These are phyloP conservation scores for Lichenothelia convexa DNA, from an alignment of 495 filamentous ascomycete genomes.

Conservation along the genomic window DNA sequence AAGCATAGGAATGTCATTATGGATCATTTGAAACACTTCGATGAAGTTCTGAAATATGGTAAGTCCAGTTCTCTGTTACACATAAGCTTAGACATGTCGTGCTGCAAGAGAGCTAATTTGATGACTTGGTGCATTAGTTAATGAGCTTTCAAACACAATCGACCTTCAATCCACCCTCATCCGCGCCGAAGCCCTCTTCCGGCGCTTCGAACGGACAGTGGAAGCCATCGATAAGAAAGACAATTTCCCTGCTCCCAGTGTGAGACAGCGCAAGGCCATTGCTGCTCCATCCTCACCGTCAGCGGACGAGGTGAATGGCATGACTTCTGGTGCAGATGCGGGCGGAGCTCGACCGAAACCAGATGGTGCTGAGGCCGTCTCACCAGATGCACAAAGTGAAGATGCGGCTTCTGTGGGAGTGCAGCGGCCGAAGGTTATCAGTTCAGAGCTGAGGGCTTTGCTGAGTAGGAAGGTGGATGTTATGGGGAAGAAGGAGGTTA, in stretches of 20 bases:
- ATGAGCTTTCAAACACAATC: slow-evolving; percentile 85
- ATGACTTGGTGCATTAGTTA: slow-evolving; percentile 35
- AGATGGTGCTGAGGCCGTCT: neutral
- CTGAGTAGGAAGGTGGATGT: slow-evolving; percentile 54
- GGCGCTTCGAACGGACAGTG: slow-evolving; percentile 67
- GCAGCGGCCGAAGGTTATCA: slow-evolving; percentile 44
- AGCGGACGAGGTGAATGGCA: neutral
- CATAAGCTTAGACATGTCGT: neutral
- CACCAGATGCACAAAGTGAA: too few species aligned
- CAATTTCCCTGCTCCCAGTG: slow-evolving; percentile 52
- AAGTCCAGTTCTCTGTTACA: slow-evolving; percentile 18
- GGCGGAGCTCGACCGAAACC: neutral
- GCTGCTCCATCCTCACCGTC: slow-evolving; percentile 4
- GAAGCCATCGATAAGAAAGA: slow-evolving; percentile 77
- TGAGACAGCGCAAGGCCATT: slow-evolving; percentile 28
- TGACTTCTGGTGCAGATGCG: neutral
- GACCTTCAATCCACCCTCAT: slow-evolving; percentile 70
- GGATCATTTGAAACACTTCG: slow-evolving; percentile 83
- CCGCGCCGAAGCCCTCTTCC: slow-evolving; percentile 74
- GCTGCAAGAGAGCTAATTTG: neutral
- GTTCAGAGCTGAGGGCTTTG: slow-evolving; percentile 57
- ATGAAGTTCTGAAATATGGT: slow-evolving; percentile 95
- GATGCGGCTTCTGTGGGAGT: slow-evolving; percentile 6
- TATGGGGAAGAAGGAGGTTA: slow-evolving; percentile 33
- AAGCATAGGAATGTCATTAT: slow-evolving; percentile 90